Percentiles rank a stretch among this genome's conserved stretches.
Evolutionary conservation across 2,329 filamentous ascomycete species (phyloP).

Genomic region (Pyricularia sp.): DNA sequence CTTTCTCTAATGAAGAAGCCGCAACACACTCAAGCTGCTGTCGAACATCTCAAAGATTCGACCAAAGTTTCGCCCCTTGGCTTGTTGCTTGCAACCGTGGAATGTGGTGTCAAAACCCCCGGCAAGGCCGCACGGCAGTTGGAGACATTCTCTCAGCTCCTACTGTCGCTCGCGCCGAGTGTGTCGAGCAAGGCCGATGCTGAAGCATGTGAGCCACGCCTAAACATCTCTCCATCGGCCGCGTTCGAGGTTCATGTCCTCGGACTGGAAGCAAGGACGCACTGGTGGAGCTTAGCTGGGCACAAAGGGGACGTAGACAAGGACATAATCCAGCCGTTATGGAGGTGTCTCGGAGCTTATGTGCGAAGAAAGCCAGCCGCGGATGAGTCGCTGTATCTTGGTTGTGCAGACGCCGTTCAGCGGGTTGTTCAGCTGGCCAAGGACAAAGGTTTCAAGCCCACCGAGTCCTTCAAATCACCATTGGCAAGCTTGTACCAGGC

Average conservation of each 20-base stretch:
- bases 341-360: conserved; percentile 49
- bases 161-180: conserved; percentile 55
- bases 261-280: conserved; percentile 46
- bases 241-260: conserved; percentile 52
- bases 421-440: conserved; percentile 26
- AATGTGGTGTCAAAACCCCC: conserved; percentile 23
- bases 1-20: conserved; percentile 48
- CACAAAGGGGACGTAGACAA: conserved; percentile 48
- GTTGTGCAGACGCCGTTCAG: conserved; percentile 21
- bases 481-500: conserved; percentile 37
- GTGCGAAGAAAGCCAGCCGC: conserved; percentile 32
- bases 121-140: conserved; percentile 52
- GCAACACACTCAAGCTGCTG: conserved; percentile 40
- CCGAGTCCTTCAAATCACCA: conserved; percentile 25
- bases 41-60: conserved; percentile 40
- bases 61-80: conserved; percentile 43
- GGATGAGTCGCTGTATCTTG: conserved; percentile 23
- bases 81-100: conserved; percentile 30
- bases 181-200: conserved; percentile 51
- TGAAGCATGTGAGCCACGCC: conserved; percentile 35
- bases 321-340: conserved; percentile 53
- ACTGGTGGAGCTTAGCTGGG: conserved; percentile 51
- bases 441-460: conserved; percentile 12
- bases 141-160: conserved; percentile 49
- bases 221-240: conserved; percentile 41